Evolutionary conservation across 495 filamentous ascomycete genomes (phyloP).

Genomic region (Aspergillus taichungensis): DNA sequence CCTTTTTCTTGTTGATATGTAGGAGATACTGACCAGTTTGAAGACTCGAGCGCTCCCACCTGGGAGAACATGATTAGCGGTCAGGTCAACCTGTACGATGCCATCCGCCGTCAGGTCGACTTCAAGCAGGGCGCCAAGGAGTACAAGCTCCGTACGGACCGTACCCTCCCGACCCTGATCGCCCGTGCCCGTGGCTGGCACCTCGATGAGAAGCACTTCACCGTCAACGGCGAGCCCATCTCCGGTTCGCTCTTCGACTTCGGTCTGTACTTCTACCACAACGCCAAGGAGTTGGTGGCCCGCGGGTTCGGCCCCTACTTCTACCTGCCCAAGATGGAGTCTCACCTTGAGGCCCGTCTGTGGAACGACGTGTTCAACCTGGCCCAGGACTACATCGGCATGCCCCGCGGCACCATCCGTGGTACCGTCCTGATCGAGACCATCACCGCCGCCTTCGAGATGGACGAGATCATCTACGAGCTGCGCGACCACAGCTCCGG

Average conservation of each 20-base stretch:
- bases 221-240: conserved; percentile 90
- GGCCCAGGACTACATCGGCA: conserved; percentile 81
- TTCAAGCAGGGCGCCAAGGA: conserved; percentile 94
- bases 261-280: conserved; percentile 99
- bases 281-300: conserved; percentile 79
- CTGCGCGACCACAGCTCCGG: conserved; percentile 93
- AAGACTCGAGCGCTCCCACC: conserved; percentile 95
- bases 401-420: conserved; percentile 86
- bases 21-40: conserved; percentile 7
- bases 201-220: conserved; percentile 97
- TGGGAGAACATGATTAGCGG: conserved; percentile 99
- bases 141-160: conserved; percentile 92
- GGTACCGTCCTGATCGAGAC: conserved; percentile 98
- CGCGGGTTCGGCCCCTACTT: conserved; percentile 90
- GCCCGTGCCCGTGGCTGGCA: conserved; percentile 88
- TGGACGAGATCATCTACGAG: conserved; percentile 99
- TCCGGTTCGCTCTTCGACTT: conserved; percentile 94
- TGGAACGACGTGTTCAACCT: conserved; percentile 99
- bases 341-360: conserved; percentile 89
- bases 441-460: conserved; percentile 97
- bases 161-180: conserved; percentile 70
- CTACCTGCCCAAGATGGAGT: conserved; percentile 99
- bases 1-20: background rate
- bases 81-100: conserved; percentile 97
- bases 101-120: conserved; percentile 88